Conservation (phyloP, 2,329 filamentous ascomycete genomes). For the Alternaria incomplexa region DNA sequence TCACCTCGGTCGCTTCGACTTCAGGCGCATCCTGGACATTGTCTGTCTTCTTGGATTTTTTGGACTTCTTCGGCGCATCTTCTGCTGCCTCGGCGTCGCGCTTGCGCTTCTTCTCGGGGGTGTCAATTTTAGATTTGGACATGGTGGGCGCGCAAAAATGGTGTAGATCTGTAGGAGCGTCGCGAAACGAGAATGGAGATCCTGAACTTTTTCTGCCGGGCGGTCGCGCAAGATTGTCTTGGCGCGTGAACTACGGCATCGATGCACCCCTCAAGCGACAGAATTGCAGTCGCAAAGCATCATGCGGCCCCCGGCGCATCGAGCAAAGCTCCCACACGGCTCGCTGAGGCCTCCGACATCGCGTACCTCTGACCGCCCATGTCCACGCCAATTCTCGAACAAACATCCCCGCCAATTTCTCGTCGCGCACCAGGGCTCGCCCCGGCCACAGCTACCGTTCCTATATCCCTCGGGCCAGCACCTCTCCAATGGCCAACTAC, state of each 20-base stretch:
- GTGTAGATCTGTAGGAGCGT: slow-evolving; percentile 14
- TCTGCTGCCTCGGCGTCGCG: slow-evolving; percentile 35
- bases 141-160: slow-evolving; percentile 15
- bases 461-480: slow-evolving; percentile 62
- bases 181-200: slow-evolving; percentile 22
- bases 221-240: slow-evolving; percentile 25
- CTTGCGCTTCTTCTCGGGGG: slow-evolving; percentile 43
- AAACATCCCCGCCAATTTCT: slow-evolving; percentile 61
- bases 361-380: slow-evolving; percentile 21
- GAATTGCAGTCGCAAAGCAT: slow-evolving; percentile 17
- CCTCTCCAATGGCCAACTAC: slow-evolving; percentile 54
- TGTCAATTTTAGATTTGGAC: slow-evolving; percentile 33
- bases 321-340: slow-evolving; percentile 37
- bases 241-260: slow-evolving; percentile 23
- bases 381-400: slow-evolving; percentile 64
- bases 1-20: slow-evolving; percentile 20
- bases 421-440: slow-evolving; percentile 47
- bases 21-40: slow-evolving; percentile 18
- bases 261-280: slow-evolving; percentile 13
- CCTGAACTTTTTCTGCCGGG: slow-evolving; percentile 31
- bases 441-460: slow-evolving; percentile 70
- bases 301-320: slow-evolving; percentile 39
- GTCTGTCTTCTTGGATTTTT: slow-evolving; percentile 38
- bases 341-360: slow-evolving; percentile 27
- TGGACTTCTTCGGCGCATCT: slow-evolving; percentile 37